Base-by-base conservation (phyloP, 2,329 filamentous ascomycete species). In the Trichoderma breve region DNA sequence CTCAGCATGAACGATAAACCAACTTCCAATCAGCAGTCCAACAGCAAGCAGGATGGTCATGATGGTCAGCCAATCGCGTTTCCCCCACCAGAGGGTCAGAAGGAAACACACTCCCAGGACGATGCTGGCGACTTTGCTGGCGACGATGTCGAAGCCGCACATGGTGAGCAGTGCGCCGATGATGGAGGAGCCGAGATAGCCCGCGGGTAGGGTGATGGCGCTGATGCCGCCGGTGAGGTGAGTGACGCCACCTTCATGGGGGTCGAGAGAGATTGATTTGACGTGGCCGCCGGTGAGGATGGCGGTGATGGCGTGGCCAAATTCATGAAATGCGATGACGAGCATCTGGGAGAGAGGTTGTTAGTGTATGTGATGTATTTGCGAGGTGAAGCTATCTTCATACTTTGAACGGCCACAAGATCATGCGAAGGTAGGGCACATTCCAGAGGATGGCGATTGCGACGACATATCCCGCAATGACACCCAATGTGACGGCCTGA, bases 391-490 rank as follows among this genome's bases (percentile, higher is more conserved):
- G 58, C 11, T 26, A 4, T 53, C 14, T 1, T 26, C 79, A 74
- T 79, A 92, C 90, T 83, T 95, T 95, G 84, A 95, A 94, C 4
- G 92, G 92, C 92, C 92, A 95, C 43, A 95, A 82, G 1, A 91
- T 85, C 86, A 89, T 91, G 71, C 88, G 86, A n/a, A 95, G 82
- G 80, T 93, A 93, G 1, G 92, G 92, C 1, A 94, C 80, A 81
- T 94, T 94, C 92, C 92, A 95, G 4, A 95, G 83, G 55, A 95
- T 84, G 5, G 91, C 92, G 74, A 95, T 95, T 61, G 86, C 86
- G 21, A 93, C 91, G 3, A 92, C 86, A 80, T 94, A 94, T 43
- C 85, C 90, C 9, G 82, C 91, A 76, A 94, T 93, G 53, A 93
- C 84, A 9, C 91, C 91, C 30, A 94, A 83, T 0, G 92, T 94